A percentile compares a stretch with the other conserved stretches of the same genome.
These are phyloP conservation scores for Penstemon barbatus DNA, from an alignment of 257 asterid species.

Conservation along the genomic window DNA sequence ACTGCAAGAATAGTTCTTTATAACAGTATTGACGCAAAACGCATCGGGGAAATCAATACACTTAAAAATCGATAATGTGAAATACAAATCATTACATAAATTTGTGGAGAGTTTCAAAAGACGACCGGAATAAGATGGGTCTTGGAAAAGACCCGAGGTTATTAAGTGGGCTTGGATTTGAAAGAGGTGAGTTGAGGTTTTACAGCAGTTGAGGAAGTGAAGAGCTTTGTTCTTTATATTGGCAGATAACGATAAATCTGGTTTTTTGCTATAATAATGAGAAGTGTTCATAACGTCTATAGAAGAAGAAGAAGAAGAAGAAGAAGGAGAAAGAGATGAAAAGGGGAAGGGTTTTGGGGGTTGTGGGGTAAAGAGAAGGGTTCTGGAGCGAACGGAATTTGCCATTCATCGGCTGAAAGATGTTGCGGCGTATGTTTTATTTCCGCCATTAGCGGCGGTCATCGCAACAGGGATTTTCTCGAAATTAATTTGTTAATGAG, in stretches of 20 bases:
- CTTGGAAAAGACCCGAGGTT: constrained; percentile 51
- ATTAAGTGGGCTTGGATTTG: constrained; percentile 61
- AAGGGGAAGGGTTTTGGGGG: constrained; percentile 24
- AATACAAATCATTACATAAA: constrained; percentile 37
- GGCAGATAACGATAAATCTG: constrained; percentile 6
- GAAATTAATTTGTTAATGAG: too few relatives aligned
- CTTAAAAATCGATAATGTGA: constrained; percentile 45
- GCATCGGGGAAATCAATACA: constrained; percentile 49
- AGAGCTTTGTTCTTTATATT: constrained; percentile 36
- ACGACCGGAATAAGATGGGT: constrained; percentile 60
- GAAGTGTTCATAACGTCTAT: too few relatives aligned
- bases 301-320: too few relatives aligned
- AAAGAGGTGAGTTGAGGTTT: constrained; percentile 37
- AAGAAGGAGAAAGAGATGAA: constrained; percentile 19
- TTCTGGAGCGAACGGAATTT: constrained; percentile 33
- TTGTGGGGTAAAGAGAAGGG: constrained; percentile 20
- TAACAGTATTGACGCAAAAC: constrained; percentile 62
- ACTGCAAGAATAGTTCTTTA: constrained; percentile 53
- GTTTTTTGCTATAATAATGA: background rate
- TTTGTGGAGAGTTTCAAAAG: constrained; percentile 46
- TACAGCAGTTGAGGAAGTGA: constrained; percentile 45
- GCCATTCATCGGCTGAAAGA: constrained; percentile 36
- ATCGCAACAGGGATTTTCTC: constrained; percentile 2
- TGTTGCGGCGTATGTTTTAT: constrained; percentile 13
- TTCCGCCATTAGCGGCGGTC: constrained; percentile 36